Evolutionary conservation across 106 monocot genomes (phyloP), one percentile per base, ranked within the genome.

Genomic region (Dendrobium officinale): DNA sequence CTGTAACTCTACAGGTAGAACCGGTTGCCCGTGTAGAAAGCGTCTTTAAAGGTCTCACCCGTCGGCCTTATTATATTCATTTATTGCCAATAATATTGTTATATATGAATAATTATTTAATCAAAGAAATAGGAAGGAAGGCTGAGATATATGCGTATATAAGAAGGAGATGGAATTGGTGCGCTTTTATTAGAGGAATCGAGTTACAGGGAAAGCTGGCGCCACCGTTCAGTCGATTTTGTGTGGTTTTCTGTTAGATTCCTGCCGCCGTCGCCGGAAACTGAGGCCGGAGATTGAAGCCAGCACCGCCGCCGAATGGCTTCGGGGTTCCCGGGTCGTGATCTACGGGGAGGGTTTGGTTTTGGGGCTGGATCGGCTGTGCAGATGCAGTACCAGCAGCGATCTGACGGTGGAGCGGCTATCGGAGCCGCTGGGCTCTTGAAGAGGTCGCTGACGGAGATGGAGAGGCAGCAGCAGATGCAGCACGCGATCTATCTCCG

Each of bases 401-500:
- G 76, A 58, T 56, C 78, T 9, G 55, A 77, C 77, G 77, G 54
- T 19, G 83, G 55, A 75, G n/a, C 20, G 59, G 40, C 24, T 17
- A 47, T 22, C 17, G 78, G 59, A 20, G 40, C 54, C 1, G 66
- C 42, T 16, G 77, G 75, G 41, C 22, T 82, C 19, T 19, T 85
- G 75, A 82, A 85, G 64, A 77, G 83, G 4, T 78, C 83, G 72
- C 24, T 80, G 20, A 45, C 58, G 72, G 80, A 82, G 77, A 29
- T 83, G 70, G 45, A 77, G 43, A 54, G 70, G 42, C 81, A 83
- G 75, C 78, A 64, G 79, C 81, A 81, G 76, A 45, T 81, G 26
- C 85, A 85, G 55, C 55, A 81, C 54, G 81, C 78, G 26, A 44
- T 85, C 37, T 82, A 42, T 24, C 81, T 85, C n/a, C 78, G 81